Percentiles rank a stretch among this genome's conserved stretches.
Conservation (phyloP, 257 asterid genomes). For the Solanum tacnaense region DNA sequence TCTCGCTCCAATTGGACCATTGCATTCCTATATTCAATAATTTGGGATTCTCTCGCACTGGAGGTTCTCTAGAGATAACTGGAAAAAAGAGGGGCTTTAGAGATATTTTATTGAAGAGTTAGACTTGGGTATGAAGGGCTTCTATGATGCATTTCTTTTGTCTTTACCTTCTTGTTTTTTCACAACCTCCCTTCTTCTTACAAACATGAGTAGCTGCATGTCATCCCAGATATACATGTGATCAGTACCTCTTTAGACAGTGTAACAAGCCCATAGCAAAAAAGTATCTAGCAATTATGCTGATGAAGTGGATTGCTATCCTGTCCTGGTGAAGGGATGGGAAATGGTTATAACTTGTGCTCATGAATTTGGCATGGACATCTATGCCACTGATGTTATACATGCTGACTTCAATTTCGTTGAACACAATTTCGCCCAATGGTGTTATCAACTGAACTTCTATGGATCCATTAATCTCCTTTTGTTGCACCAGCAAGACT, state of each 20-base stretch:
- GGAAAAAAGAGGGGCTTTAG: background rate
- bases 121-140: background rate
- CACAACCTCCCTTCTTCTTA: background rate
- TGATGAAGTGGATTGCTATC: background rate
- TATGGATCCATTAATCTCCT: background rate
- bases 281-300: background rate
- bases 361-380: background rate
- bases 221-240: background rate
- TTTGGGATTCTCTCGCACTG: background rate
- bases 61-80: background rate
- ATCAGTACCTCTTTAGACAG: background rate
- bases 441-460: background rate
- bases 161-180: background rate
- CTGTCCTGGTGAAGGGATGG: background rate
- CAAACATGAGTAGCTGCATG: background rate
- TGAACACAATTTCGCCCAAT: background rate
- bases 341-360: background rate
- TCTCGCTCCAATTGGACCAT: background rate
- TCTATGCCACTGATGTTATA: background rate
- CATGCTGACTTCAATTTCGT: background rate
- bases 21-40: background rate
- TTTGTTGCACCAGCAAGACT: background rate
- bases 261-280: background rate
- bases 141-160: background rate
- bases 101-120: background rate